These are phyloP conservation scores for Fusarium sp. DNA, from an alignment of 2,329 filamentous ascomycete species.

Conservation along the genomic window DNA sequence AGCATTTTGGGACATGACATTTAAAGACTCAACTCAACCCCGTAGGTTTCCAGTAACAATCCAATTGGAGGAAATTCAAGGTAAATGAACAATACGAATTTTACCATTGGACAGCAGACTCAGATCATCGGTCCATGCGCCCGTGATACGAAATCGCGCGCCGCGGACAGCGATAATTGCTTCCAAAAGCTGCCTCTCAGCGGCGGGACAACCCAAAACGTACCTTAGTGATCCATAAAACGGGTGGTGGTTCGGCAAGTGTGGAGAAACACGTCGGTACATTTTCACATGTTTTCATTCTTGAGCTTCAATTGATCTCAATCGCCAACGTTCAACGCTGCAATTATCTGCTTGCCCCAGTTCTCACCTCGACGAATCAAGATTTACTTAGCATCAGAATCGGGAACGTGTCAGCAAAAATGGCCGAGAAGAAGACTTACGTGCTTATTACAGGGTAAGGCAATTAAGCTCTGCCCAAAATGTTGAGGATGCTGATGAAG, in stretches of 20 bases:
- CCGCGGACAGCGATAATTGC: no score
- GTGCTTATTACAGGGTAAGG: constrained; percentile 27
- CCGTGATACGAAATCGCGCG: no score
- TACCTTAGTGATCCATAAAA: background rate
- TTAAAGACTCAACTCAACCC: no score
- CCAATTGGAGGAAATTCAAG: no score
- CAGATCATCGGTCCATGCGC: no score
- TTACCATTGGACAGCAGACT: no score
- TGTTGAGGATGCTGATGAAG: background rate
- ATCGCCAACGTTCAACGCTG: background rate
- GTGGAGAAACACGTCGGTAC: background rate
- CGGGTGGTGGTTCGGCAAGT: background rate
- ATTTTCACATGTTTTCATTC: constrained; percentile 8
- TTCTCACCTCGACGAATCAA: background rate
- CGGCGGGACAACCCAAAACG: no score
- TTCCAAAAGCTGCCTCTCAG: no score
- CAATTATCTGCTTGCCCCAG: background rate
- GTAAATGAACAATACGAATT: no score
- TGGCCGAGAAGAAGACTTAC: constrained; percentile 48
- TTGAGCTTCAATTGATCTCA: background rate
- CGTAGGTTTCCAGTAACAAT: no score
- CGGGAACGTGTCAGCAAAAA: background rate
- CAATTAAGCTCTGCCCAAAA: background rate
- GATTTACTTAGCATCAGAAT: background rate
- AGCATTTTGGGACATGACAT: no score